Base-by-base conservation (phyloP, 148 eudicot genomes). In the Fagopyrum esculentum region DNA sequence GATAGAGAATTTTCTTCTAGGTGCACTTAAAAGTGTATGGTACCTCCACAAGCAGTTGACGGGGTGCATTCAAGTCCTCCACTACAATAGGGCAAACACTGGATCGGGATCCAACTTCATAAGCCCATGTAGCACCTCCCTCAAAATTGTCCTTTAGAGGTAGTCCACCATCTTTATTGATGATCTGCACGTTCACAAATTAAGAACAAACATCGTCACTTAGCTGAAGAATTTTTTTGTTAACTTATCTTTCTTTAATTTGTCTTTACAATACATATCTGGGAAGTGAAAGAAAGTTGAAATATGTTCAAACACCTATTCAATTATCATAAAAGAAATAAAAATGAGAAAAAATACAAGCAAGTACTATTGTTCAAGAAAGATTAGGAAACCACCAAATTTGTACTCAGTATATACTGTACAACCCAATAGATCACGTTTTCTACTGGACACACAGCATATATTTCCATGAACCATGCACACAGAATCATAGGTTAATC, bases 21-120 rank as follows among this genome's bases (percentile, higher is more conserved):
- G 43, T 61, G 44, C 4, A 6, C 5, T 11, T 40, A 61, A 26
- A 26, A 26, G 10, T 45, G 22, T 66, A 66, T 13, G 16, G 46
- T 79, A 96, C 99, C 99, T 96, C 93, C 71, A 96, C 86, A 75
- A 96, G 97, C 88, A 96, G 84, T 84, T 96, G 98, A 46, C 99
- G 97, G 72, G 97, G 97, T 54, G 89, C 88, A 77, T 84, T 87
- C 69, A 96, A 81, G 84, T 96, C 93, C 89, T 96, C 99, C 19
- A 96, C 99, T 52, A 96, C 90, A 80, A 96, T 92, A 12, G 99
- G 99, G 77, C 97, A 96, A 78, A 92, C 89, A 88, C 83, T 84
- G 73, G 91, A 85, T 71, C 88, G 98, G 45, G 94, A 87, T 12
- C 98, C 98, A 74, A 92, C 93, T 84, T 96, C 98, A 79, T 86